Evolutionary conservation across 495 filamentous ascomycete genomes (phyloP), one percentile per base, ranked within the genome.

Genomic region (Hypoxylon intermedium): DNA sequence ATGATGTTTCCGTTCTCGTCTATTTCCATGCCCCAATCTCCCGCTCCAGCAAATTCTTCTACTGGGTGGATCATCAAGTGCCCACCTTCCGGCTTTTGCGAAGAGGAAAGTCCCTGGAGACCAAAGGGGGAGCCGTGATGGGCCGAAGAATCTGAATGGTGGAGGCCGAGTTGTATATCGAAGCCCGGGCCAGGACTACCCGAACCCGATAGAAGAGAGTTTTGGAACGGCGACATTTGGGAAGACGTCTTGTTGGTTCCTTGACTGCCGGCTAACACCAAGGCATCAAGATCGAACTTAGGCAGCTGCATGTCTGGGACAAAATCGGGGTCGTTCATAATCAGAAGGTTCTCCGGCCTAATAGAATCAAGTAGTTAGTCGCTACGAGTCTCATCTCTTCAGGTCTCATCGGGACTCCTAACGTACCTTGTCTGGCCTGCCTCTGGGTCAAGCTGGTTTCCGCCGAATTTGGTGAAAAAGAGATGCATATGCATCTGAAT

Each of bases 241-340:
- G 70, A 84, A 36, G 63, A 82, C 11, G 72, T 83, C 60, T 78
- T 84, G 60, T 67, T 70, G 21, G 69, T 79, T 51, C 41, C 56
- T 62, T 72, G 74, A 49, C 72, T 77, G 18, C 57, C 61, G 42
- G 53, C 67, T 36, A 49, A 68, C 19, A 74, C 51, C 18, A 75
- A 54, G 7, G 67, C 55, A 38, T 89, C 83, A 24, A 89, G 65
- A 31, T 87, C 81, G 15, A 88, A 70, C 7, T 77, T 75, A 9
- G 81, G 82, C 13, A 89, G 76, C 41, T 71, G 74, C 18, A 84
- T 79, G 33, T 90, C 89, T 0, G 89, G 89, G 1, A 92, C 70
- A 63, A 97, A 97, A n/a, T 85, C 82, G 5, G 92, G 92, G 70
- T 98, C 94, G 59, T 98, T 91, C 16, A 81, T 75, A 3, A 97